Evolutionary conservation across 495 filamentous ascomycete genomes (phyloP).

Genomic region (Trichoderma parareesei): DNA sequence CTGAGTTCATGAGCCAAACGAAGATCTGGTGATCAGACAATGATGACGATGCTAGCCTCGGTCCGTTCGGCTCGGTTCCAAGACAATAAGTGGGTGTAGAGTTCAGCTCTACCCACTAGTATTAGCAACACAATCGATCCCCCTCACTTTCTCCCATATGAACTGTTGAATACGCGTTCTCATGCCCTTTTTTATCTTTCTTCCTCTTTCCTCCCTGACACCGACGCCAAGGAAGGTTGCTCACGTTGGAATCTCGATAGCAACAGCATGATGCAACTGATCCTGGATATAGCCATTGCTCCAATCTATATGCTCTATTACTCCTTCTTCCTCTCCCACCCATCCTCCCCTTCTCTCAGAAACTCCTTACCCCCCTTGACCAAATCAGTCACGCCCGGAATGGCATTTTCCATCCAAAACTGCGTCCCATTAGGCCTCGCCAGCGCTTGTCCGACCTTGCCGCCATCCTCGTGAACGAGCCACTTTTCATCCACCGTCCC

Average conservation of each 20-base stretch:
- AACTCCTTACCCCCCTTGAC: slow-evolving; percentile 8
- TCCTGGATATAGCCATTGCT: background rate
- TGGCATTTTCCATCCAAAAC: slow-evolving; percentile 14
- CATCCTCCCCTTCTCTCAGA: background rate
- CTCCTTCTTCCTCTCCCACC: background rate
- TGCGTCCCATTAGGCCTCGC: slow-evolving; percentile 7
- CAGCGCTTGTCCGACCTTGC: slow-evolving; percentile 9
- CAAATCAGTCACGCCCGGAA: slow-evolving; percentile 9
- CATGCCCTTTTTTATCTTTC: no score
- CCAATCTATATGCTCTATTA: background rate
- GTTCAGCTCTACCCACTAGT: no score
- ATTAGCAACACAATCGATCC: no score
- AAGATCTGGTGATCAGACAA: background rate
- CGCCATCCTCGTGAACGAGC: slow-evolving; percentile 1
- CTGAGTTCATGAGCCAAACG: background rate
- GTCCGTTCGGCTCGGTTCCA: background rate
- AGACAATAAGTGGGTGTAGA: no score
- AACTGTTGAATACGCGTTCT: no score
- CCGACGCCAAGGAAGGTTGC: no score
- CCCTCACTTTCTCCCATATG: no score
- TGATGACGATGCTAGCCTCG: background rate
- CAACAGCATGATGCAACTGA: background rate
- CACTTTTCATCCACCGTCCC: slow-evolving; percentile 11
- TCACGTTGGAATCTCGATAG: background rate
- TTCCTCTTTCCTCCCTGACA: no score